Conservation (phyloP, 1,139 yeast species). For the Geotrichum klebahnii region DNA sequence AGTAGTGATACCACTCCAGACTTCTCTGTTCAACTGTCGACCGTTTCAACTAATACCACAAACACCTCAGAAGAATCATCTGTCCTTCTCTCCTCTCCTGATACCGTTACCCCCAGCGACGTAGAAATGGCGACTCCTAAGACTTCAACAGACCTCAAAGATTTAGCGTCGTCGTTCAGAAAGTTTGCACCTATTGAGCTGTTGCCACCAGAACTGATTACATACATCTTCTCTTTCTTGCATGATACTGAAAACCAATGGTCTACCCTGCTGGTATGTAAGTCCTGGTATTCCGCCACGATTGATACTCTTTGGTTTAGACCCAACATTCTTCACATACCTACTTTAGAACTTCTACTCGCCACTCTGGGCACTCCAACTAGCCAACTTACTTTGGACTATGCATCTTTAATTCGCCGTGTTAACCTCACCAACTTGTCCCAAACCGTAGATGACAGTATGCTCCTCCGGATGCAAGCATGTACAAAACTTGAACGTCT, state of each 20-base stretch:
- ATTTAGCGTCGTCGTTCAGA: not conserved
- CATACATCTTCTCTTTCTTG: slow-evolving; percentile 64
- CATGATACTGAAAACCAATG: slow-evolving; percentile 62
- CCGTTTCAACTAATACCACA: slow-evolving; percentile 6
- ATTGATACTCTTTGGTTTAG: slow-evolving; percentile 86
- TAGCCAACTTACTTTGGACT: slow-evolving; percentile 53
- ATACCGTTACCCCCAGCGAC: slow-evolving; percentile 1
- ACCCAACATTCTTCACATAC: slow-evolving; percentile 47
- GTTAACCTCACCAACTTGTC: slow-evolving; percentile 76
- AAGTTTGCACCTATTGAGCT: slow-evolving; percentile 27
- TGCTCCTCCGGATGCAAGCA: slow-evolving; percentile 39
- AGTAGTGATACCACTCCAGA: not conserved
- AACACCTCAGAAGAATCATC: slow-evolving; percentile 2
- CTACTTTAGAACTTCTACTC: slow-evolving; percentile 20
- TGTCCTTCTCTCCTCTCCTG: not conserved
- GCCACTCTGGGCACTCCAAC: slow-evolving; percentile 44
- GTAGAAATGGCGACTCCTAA: not conserved
- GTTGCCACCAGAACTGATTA: slow-evolving; percentile 77
- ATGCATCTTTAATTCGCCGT: slow-evolving; percentile 70
- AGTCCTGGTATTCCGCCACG: slow-evolving; percentile 67
- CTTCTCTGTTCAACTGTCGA: slow-evolving; percentile 3
- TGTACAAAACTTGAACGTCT: slow-evolving; percentile 79
- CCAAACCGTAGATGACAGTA: slow-evolving; percentile 59
- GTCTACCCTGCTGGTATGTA: slow-evolving; percentile 69
- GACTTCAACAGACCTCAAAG: not conserved